Evolutionary conservation across 2,329 filamentous ascomycete species (phyloP).

Genomic region (Clonostachys solani): DNA sequence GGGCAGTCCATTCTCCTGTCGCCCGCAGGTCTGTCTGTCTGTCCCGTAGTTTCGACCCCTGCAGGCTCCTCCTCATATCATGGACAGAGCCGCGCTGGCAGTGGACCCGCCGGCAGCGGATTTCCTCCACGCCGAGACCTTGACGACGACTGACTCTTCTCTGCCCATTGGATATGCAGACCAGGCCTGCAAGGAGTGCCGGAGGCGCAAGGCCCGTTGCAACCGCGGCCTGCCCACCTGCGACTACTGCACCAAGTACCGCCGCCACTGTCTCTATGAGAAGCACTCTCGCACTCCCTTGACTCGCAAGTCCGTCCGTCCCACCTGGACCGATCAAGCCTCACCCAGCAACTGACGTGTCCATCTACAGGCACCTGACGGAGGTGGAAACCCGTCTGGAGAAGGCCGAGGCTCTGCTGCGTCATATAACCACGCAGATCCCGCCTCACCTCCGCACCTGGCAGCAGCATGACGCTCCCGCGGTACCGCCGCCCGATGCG

Average conservation of each 20-base stretch:
- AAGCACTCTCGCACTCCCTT: conserved; percentile 40
- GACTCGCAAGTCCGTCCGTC: conserved; percentile 31
- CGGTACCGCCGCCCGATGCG: neutral
- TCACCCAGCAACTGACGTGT: conserved; percentile 3
- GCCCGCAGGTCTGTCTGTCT: too few species aligned
- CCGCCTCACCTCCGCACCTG: conserved; percentile 14
- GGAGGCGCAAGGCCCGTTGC: conserved; percentile 31
- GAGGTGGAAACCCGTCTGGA: conserved; percentile 36
- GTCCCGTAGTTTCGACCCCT: too few species aligned
- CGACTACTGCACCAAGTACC: conserved; percentile 33
- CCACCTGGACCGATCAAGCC: neutral
- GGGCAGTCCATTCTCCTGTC: too few species aligned
- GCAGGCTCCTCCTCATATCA: too few species aligned
- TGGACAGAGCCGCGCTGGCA: too few species aligned
- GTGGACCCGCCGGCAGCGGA: too few species aligned
- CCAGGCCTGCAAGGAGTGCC: conserved; percentile 33
- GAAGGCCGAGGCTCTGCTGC: conserved; percentile 20
- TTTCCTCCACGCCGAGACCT: too few species aligned
- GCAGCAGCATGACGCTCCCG: conserved; percentile 2
- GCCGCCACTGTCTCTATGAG: conserved; percentile 42
- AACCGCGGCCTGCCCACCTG: conserved; percentile 29
- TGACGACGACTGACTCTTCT: too few species aligned
- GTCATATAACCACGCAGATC: conserved; percentile 18
- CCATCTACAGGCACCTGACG: conserved; percentile 26
- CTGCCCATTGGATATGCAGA: conserved; percentile 16